phyloP scores from a whole-genome alignment of 2,329 filamentous ascomycete species.

The Cladosporium sp. region DNA sequence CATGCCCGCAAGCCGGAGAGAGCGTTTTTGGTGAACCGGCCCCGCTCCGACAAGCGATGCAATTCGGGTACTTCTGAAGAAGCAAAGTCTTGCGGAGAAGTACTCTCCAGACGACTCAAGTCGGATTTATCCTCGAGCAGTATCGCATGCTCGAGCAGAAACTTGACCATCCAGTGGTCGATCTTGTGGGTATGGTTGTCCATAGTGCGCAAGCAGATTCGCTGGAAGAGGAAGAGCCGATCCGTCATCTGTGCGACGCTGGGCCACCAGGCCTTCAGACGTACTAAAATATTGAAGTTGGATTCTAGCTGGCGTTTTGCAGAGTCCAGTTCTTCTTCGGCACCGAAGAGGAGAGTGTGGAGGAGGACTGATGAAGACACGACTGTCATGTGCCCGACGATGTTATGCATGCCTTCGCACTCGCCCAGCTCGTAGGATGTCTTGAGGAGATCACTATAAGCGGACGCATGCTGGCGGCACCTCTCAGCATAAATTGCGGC shows the following conservation, averaged over 20 bases:
- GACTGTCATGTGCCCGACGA: slow-evolving; percentile 52
- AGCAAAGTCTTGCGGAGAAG: slow-evolving; percentile 5
- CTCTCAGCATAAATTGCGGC: slow-evolving; percentile 20
- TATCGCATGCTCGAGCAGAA: slow-evolving; percentile 20
- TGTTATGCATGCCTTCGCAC: slow-evolving; percentile 48
- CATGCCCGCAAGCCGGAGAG: background rate
- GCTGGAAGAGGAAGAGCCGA: slow-evolving; percentile 47
- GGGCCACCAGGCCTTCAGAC: slow-evolving; percentile 47
- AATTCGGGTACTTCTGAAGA: background rate
- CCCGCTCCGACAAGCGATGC: background rate
- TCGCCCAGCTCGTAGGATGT: slow-evolving; percentile 40
- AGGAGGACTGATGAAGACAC: slow-evolving; percentile 52
- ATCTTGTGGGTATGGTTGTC: slow-evolving; percentile 21
- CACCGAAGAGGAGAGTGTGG: slow-evolving; percentile 49
- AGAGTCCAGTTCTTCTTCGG: slow-evolving; percentile 40
- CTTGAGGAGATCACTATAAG: slow-evolving; percentile 47
- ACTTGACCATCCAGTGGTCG: slow-evolving; percentile 26
- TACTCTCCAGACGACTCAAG: background rate
- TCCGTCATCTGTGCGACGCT: slow-evolving; percentile 34
- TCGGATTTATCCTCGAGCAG: slow-evolving; percentile 4
- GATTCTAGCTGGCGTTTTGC: slow-evolving; percentile 44
- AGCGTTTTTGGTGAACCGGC: background rate
- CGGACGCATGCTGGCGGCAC: slow-evolving; percentile 41
- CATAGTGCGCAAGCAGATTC: slow-evolving; percentile 38
- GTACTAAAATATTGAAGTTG: slow-evolving; percentile 51